phyloP scores from a whole-genome alignment of 768 basidiomycete genomes.

The Phlebiopsis gigantea region DNA sequence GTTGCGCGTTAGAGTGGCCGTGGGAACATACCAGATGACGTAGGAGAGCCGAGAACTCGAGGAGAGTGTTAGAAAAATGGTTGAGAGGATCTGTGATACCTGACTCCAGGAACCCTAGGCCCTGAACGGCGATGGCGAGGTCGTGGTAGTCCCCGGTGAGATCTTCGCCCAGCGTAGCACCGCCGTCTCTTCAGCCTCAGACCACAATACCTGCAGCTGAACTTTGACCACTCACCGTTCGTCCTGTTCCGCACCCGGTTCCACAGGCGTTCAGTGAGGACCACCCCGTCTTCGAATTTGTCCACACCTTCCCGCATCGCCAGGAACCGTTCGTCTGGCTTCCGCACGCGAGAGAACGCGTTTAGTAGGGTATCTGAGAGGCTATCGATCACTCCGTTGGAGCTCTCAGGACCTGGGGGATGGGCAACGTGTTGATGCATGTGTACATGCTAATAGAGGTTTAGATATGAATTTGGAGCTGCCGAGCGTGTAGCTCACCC shows the following conservation, averaged over 20 bases:
- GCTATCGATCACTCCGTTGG: slow-evolving; percentile 84
- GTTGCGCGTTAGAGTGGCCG: neutral
- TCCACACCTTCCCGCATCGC: slow-evolving; percentile 89
- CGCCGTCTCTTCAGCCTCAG: slow-evolving; percentile 86
- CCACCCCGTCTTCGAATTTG: slow-evolving; percentile 94
- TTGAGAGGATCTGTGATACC: slow-evolving; percentile 98
- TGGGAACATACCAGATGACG: slow-evolving; percentile 64
- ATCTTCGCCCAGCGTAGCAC: slow-evolving; percentile 83
- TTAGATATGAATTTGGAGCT: slow-evolving; percentile 9
- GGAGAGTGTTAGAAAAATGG: slow-evolving; percentile 91
- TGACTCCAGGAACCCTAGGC: slow-evolving; percentile 94
- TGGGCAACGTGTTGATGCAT: slow-evolving; percentile 97
- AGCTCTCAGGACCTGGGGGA: slow-evolving; percentile 79
- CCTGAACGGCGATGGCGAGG: slow-evolving; percentile 92
- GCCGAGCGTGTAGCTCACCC: slow-evolving; percentile 51
- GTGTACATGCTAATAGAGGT: slow-evolving; percentile 70
- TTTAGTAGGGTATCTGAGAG: slow-evolving; percentile 95
- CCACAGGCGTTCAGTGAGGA: slow-evolving; percentile 75
- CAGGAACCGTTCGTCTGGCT: slow-evolving; percentile 95
- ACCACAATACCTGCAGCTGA: neutral
- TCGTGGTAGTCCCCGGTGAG: slow-evolving; percentile 97
- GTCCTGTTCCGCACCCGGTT: slow-evolving; percentile 73
- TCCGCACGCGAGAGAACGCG: slow-evolving; percentile 91
- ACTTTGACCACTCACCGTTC: slow-evolving; percentile 63
- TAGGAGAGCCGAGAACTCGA: slow-evolving; percentile 89